Conservation (phyloP, 345 rosid genomes). For the Melastoma malabathricum region DNA sequence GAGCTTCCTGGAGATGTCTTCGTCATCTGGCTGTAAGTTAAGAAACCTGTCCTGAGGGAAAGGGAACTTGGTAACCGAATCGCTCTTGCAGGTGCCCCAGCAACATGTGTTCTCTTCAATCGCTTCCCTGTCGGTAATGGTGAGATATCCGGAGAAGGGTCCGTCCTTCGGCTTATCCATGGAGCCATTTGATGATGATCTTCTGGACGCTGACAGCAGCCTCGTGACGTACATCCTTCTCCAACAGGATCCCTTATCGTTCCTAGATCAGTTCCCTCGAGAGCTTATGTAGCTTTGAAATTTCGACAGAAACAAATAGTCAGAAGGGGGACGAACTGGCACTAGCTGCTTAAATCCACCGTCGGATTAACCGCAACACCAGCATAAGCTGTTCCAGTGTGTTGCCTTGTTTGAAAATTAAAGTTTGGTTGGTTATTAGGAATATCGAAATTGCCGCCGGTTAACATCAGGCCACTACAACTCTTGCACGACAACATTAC, state of each 20-base stretch:
- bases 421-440: too few relatives aligned
- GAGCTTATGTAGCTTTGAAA: background rate
- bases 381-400: too few relatives aligned
- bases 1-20: slow-evolving; percentile 30
- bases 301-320: too few relatives aligned
- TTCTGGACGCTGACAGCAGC: slow-evolving; percentile 35
- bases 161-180: slow-evolving; percentile 45
- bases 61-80: slow-evolving; percentile 35
- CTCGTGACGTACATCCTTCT: slow-evolving; percentile 41
- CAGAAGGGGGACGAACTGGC: too few relatives aligned
- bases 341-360: too few relatives aligned
- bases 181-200: slow-evolving; percentile 23
- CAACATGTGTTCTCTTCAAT: slow-evolving; percentile 42
- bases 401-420: too few relatives aligned
- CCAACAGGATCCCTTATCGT: background rate
- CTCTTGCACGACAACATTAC: too few relatives aligned
- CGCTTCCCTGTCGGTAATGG: slow-evolving; percentile 53
- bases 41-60: slow-evolving; percentile 59
- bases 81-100: slow-evolving; percentile 31
- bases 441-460: too few relatives aligned
- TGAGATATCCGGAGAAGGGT: slow-evolving; percentile 47
- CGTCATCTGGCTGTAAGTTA: slow-evolving; percentile 23
- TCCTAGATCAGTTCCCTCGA: background rate
- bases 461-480: too few relatives aligned
- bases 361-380: too few relatives aligned